A percentile compares a stretch with the other conserved stretches of the same genome.
Evolutionary conservation across 345 rosid genomes (phyloP).

Genomic region (Acer negundo): DNA sequence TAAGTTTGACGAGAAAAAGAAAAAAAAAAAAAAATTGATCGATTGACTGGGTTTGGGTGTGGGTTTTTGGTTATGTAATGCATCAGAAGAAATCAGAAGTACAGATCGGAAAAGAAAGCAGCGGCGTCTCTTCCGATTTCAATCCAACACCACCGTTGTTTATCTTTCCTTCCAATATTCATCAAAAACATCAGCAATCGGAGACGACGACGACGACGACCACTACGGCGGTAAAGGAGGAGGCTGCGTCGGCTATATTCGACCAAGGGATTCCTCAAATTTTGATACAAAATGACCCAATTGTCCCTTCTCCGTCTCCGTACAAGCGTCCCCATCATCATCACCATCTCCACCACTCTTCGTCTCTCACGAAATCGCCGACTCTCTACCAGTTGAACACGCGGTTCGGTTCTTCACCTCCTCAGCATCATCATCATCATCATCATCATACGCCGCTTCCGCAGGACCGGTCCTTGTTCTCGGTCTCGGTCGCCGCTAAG

Average conservation of each 20-base stretch:
- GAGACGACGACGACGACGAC: slow-evolving; percentile 13
- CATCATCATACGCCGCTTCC: not conserved
- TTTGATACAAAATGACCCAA: slow-evolving; percentile 44
- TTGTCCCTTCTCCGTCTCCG: slow-evolving; percentile 51
- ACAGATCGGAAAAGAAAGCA: slow-evolving; percentile 99
- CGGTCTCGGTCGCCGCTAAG: slow-evolving; percentile 50
- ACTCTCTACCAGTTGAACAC: slow-evolving; percentile 46
- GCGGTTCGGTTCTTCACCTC: slow-evolving; percentile 20
- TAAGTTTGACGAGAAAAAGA: not conserved
- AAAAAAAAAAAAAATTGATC: not conserved
- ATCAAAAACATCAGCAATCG: slow-evolving; percentile 21
- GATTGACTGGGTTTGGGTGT: not conserved
- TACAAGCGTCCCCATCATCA: slow-evolving; percentile 59
- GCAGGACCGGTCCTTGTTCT: slow-evolving; percentile 32
- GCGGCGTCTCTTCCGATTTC: slow-evolving; percentile 99
- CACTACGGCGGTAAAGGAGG: too few relatives aligned
- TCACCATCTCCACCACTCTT: slow-evolving; percentile 23
- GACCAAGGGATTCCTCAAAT: slow-evolving; percentile 8
- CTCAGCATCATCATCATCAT: not conserved
- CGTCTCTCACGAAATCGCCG: slow-evolving; percentile 57
- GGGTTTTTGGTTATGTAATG: slow-evolving; percentile 56
- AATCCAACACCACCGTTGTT: slow-evolving; percentile 63
- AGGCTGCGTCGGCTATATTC: too few relatives aligned
- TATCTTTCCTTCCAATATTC: slow-evolving; percentile 28
- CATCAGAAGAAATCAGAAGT: slow-evolving; percentile 99